Evolutionary conservation across 805 yeast species (phyloP), one percentile per base, ranked within the genome.

Genomic region (Zygosaccharomyces bailii): DNA sequence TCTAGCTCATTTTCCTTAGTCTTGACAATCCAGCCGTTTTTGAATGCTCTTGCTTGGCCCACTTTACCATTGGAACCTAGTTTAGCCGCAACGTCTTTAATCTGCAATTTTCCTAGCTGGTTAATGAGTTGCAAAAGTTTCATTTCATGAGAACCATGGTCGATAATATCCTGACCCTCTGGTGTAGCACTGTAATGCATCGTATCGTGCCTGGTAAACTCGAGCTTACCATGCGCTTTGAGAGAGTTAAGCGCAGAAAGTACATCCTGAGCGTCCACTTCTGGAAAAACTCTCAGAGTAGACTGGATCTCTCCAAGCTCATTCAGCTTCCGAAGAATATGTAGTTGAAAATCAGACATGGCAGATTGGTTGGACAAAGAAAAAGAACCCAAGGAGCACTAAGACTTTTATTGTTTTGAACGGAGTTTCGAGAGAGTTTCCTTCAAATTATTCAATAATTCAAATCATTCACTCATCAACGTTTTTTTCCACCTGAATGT

Each of bases 21-120:
- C 66, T 95, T 93, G 52, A 78, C 71, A 58, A 93, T 82, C 99
- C 99, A 93, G 33, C 95, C 95, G 66, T 90, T 90, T 69, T 89
- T 91, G 78, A 93, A 95, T 13, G 98, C 99, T 60, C 90, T 82
- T 56, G 95, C 96, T 71, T 93, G 99, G 51, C 99, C 99, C 52
- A 91, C 76, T 56, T 83, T 82, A 51, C 97, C 98, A 48, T 80
- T 80, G 42, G 80, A 71, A 45, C 97, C 97, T 69, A 91, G 72
- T 53, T 83, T 76, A 44, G 80, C 63, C 40, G 70, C 69, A 43
- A 85, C 86, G 43, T 91, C 97, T 46, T 63, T 65, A 56, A 93
- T 82, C 61, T 85, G 86, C 57, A 93, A 74, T 29, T 91, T 89
- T 45, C 85, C 95, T 40, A 90, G 67, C 37, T 83, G 72, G 56